Base-by-base conservation (phyloP, 1,139 yeast genomes). In the Kurtzmaniella quercitrusa region DNA sequence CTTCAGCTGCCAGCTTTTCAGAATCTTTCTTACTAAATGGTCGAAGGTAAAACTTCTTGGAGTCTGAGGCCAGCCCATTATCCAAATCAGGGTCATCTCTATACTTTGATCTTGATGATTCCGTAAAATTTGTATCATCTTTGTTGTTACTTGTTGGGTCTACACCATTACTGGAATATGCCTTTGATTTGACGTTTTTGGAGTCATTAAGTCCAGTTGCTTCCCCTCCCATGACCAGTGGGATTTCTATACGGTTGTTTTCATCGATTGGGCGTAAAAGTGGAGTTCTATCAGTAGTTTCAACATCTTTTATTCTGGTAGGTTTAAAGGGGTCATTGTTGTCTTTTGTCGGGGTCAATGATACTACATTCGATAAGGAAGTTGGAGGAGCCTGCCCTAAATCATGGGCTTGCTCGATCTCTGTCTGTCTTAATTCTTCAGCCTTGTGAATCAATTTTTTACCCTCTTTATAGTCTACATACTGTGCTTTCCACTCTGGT, bases 401-500 rank as follows among this genome's bases (percentile, higher is more conserved):
- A 10, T 25, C 17, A 36, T 6, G 16, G 6, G 25, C 12, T 31
- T 15, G 4, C n/a, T 33, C 9, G 14, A n/a, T 6, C 14, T 31
- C 36, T 4, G 16, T 14, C 18, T 44, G 46, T 38, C 47, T 43
- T 16, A 50, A 37, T 37, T 46, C 54, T 18, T 38, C 46, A 16
- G 58, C 52, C 40, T 57, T 57, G 46, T 68, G 68, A 45, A 71
- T 69, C 41, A 66, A 51, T 51, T 69, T 70, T 53, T 70, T 71
- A 6, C 76, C 76, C 21, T 65, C 65, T 57, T 83, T 84, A 58
- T 90, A 90, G 61, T 88, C 82, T 36, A 90, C 68, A 55, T 90
- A 89, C 58, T 85, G 90, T 47, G 79, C 81, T 53, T 81, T 74
- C 96, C 96, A 89, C 60, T 89, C 96, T 1, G 96, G 95, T 6